Percentiles rank a stretch among this genome's conserved stretches.
phyloP scores from a whole-genome alignment of 176 grass and related monocot genomes.

The Alloteropsis semialata region DNA sequence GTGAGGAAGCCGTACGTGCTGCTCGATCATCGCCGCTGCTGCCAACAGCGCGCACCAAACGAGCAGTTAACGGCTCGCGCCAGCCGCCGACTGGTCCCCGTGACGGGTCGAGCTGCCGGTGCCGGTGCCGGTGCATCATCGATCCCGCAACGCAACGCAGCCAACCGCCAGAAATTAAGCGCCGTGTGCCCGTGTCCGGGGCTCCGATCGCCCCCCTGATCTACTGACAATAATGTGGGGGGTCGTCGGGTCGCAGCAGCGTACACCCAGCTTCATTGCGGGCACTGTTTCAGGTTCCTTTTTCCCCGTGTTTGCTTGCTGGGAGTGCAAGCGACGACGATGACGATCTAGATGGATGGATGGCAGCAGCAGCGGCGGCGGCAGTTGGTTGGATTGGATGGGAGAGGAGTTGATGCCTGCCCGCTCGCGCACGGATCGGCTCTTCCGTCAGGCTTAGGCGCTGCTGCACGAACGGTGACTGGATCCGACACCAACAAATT shows the following conservation, averaged over 20 bases:
- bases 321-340: constrained; percentile 1
- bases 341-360: neutral
- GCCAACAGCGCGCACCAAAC: constrained; percentile 20
- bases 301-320: neutral
- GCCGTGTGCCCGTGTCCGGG: neutral
- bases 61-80: neutral
- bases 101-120: neutral
- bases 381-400: neutral
- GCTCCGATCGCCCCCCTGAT: neutral
- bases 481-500: constrained; percentile 45
- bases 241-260: neutral
- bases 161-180: neutral
- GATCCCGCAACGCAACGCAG: neutral
- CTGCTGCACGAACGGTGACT: neutral
- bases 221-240: neutral
- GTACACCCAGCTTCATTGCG: neutral
- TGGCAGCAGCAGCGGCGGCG: neutral
- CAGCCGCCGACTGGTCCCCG: neutral
- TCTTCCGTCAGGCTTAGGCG: too few species aligned
- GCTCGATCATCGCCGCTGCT: neutral
- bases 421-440: too few species aligned
- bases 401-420: neutral
- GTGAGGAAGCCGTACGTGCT: neutral
- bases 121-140: too few species aligned
- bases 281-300: neutral